A percentile compares a stretch with the other conserved stretches of the same genome.
Conservation (phyloP, 2,329 filamentous ascomycete species). For the Blastomyces emzantsi region DNA sequence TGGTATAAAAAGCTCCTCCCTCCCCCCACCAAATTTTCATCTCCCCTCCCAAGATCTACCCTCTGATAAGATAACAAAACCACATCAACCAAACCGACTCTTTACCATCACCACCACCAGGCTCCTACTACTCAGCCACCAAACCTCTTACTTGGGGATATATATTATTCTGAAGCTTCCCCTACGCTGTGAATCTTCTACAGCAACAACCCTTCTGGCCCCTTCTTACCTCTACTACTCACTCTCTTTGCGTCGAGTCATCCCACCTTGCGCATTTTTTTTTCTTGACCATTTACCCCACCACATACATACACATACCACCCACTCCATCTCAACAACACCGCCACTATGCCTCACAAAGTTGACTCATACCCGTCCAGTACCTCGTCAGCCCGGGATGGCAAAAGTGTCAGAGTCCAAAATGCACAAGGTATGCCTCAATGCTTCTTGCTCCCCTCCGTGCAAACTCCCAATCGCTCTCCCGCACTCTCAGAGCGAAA, state of each 20-base stretch:
- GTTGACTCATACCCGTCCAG: constrained; percentile 17
- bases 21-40: neutral
- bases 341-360: constrained; percentile 12
- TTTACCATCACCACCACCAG: neutral
- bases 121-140: constrained; percentile 4
- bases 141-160: constrained; percentile 1
- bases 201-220: neutral
- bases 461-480: neutral
- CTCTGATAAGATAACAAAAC: constrained; percentile 8
- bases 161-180: neutral
- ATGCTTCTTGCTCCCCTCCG: neutral
- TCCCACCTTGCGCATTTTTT: neutral
- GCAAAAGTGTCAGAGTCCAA: constrained; percentile 4
- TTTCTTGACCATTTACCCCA: neutral
- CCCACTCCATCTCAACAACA: neutral
- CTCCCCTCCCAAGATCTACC: neutral
- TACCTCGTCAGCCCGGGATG: constrained; percentile 3
- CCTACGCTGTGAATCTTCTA: neutral
- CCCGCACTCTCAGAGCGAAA: neutral
- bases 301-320: neutral
- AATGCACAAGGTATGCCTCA: constrained; percentile 11
- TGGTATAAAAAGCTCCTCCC: constrained; percentile 3
- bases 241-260: neutral
- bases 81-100: neutral
- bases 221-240: neutral